phyloP scores from a whole-genome alignment of 495 filamentous ascomycete species.

The Aspergillus sclerotioniger region DNA sequence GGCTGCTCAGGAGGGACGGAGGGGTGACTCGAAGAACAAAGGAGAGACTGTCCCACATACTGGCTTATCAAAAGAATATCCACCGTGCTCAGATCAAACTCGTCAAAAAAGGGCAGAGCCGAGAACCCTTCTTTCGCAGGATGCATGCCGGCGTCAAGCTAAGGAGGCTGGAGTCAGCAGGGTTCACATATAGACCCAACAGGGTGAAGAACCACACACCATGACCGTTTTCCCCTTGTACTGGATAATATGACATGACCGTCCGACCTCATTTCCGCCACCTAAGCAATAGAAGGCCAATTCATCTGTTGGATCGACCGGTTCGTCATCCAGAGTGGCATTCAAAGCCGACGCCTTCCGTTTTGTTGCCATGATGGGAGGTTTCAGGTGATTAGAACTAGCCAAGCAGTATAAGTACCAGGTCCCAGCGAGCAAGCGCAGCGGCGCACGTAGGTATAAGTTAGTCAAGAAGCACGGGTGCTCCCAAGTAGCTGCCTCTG shows the following conservation, averaged over 20 bases:
- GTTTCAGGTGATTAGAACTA: not conserved
- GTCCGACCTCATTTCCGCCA: slow-evolving; percentile 93
- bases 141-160: slow-evolving; percentile 97
- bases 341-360: slow-evolving; percentile 70
- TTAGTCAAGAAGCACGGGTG: not conserved
- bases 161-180: slow-evolving; percentile 21
- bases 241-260: slow-evolving; percentile 95
- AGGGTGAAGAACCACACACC: slow-evolving; percentile 55
- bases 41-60: slow-evolving; percentile 57
- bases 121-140: slow-evolving; percentile 95
- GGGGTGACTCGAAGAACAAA: slow-evolving; percentile 10
- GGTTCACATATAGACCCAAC: not conserved
- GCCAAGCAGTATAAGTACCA: not conserved
- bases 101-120: slow-evolving; percentile 93
- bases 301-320: slow-evolving; percentile 79
- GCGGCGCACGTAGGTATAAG: not conserved
- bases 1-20: slow-evolving; percentile 1
- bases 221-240: slow-evolving; percentile 99
- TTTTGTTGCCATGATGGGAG: slow-evolving; percentile 64
- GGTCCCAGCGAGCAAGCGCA: not conserved
- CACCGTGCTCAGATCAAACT: slow-evolving; percentile 95
- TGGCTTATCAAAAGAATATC: slow-evolving; percentile 97
- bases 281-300: slow-evolving; percentile 90
- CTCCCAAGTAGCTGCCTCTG: not conserved
- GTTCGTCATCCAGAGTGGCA: slow-evolving; percentile 57